Conservation (phyloP, 176 grass and related monocot species). For the Chrysopogon serrulatus region DNA sequence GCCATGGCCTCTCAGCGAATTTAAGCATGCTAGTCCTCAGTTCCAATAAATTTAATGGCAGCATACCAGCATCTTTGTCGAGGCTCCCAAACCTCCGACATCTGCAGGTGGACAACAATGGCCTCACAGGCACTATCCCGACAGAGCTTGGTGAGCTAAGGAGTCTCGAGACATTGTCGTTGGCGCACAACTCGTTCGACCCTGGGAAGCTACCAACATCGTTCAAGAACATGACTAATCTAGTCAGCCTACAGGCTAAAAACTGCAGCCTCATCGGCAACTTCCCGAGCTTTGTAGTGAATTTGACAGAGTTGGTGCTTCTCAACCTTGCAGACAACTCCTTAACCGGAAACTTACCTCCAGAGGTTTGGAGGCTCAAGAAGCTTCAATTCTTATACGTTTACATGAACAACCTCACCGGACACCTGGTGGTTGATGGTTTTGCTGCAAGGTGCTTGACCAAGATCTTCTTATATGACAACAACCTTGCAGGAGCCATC, state of each 20-base stretch:
- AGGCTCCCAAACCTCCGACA: neutral
- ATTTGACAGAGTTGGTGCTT: neutral
- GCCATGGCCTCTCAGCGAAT: neutral
- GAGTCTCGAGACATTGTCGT: neutral
- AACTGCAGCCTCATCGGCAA: conserved; percentile 23
- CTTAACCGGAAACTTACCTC: neutral
- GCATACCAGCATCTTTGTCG: no score
- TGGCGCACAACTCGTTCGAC: neutral
- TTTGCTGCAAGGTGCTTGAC: neutral
- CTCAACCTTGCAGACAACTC: neutral
- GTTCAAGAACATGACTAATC: conserved; percentile 36
- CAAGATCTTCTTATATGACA: fast-evolving
- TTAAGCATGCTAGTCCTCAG: conserved; percentile 15
- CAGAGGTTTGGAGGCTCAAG: conserved; percentile 38
- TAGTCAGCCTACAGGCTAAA: neutral
- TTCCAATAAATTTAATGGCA: neutral
- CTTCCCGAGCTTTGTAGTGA: conserved; percentile 27
- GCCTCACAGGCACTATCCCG: neutral
- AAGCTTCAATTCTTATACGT: conserved; percentile 25
- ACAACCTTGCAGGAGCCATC: neutral
- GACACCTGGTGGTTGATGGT: neutral
- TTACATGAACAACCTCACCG: neutral
- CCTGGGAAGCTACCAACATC: conserved; percentile 3
- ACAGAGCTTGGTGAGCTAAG: neutral
- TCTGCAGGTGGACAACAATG: neutral